These are phyloP conservation scores for Chaetoscypha palmicola DNA, from an alignment of 2,329 filamentous ascomycete genomes.

Conservation along the genomic window DNA sequence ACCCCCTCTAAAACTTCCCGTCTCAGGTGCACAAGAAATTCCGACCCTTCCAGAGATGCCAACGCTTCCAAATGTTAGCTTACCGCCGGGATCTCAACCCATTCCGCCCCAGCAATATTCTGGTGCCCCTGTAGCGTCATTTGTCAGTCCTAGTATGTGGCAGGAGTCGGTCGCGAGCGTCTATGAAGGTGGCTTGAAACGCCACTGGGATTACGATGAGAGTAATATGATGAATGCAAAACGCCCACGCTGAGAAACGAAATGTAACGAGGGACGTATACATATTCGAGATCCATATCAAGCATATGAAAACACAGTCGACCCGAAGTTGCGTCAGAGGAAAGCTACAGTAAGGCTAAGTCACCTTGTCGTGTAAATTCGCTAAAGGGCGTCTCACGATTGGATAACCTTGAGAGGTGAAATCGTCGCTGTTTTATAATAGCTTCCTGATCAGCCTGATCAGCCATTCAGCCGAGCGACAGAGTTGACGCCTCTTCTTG, in stretches of 20 bases:
- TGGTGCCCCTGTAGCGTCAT: slow-evolving; percentile 46
- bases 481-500: too few species aligned
- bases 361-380: too few species aligned
- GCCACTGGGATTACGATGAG: slow-evolving; percentile 46
- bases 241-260: slow-evolving; percentile 21
- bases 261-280: too few species aligned
- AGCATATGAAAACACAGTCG: too few species aligned
- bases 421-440: too few species aligned
- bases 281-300: too few species aligned
- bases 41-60: slow-evolving; percentile 40
- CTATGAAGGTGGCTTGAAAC: slow-evolving; percentile 58
- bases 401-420: too few species aligned
- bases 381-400: too few species aligned
- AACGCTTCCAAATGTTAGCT: slow-evolving; percentile 43
- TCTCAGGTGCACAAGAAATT: slow-evolving; percentile 39
- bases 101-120: slow-evolving; percentile 47
- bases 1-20: slow-evolving; percentile 31
- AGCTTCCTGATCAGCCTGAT: too few species aligned
- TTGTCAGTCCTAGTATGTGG: slow-evolving; percentile 67
- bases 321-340: too few species aligned
- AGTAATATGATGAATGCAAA: slow-evolving; percentile 22
- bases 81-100: slow-evolving; percentile 37
- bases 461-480: too few species aligned
- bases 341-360: too few species aligned
- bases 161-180: slow-evolving; percentile 64